Percentiles rank a stretch among this genome's conserved stretches.
Evolutionary conservation across 148 eudicot genomes (phyloP).

Genomic region (Limonium bicolor): DNA sequence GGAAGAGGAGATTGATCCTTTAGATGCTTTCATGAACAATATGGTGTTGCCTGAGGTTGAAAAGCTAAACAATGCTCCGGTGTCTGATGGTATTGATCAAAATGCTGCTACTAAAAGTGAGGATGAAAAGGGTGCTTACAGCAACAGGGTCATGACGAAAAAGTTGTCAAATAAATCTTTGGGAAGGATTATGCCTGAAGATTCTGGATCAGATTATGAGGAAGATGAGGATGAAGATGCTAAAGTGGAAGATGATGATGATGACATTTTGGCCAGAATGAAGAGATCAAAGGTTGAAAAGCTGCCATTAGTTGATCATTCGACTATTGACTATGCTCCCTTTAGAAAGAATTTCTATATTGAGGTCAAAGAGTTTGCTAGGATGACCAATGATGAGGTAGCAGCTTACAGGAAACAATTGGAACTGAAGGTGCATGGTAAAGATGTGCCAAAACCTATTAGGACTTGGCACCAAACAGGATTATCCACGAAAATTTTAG

Average conservation of each 20-base stretch:
- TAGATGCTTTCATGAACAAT: slow-evolving; percentile 72
- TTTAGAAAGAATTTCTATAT: slow-evolving; percentile 65
- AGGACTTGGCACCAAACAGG: slow-evolving; percentile 82
- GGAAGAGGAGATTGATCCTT: slow-evolving; percentile 72
- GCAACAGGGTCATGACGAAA: slow-evolving; percentile 17
- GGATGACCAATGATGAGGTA: slow-evolving; percentile 60
- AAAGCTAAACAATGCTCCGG: slow-evolving; percentile 26
- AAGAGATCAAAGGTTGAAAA: slow-evolving; percentile 79
- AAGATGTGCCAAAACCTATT: slow-evolving; percentile 71
- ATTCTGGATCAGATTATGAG: slow-evolving; percentile 50
- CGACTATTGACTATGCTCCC: slow-evolving; percentile 54
- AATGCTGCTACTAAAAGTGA: slow-evolving; percentile 11
- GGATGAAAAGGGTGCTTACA: slow-evolving; percentile 13
- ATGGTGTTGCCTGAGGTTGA: slow-evolving; percentile 75
- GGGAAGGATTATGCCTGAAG: slow-evolving; percentile 71
- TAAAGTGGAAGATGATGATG: slow-evolving; percentile 71
- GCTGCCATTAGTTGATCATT: slow-evolving; percentile 62
- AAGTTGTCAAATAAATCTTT: slow-evolving; percentile 25
- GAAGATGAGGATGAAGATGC: slow-evolving; percentile 38
- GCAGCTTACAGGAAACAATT: slow-evolving; percentile 41
- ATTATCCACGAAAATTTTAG: slow-evolving; percentile 48
- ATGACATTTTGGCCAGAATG: slow-evolving; percentile 70
- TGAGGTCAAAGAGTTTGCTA: slow-evolving; percentile 58
- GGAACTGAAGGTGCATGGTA: slow-evolving; percentile 68
- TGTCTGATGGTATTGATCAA: slow-evolving; percentile 9